Percentiles rank a stretch among this genome's conserved stretches.
Conservation (phyloP, 148 eudicot species). For the Dysphania ambrosioides region DNA sequence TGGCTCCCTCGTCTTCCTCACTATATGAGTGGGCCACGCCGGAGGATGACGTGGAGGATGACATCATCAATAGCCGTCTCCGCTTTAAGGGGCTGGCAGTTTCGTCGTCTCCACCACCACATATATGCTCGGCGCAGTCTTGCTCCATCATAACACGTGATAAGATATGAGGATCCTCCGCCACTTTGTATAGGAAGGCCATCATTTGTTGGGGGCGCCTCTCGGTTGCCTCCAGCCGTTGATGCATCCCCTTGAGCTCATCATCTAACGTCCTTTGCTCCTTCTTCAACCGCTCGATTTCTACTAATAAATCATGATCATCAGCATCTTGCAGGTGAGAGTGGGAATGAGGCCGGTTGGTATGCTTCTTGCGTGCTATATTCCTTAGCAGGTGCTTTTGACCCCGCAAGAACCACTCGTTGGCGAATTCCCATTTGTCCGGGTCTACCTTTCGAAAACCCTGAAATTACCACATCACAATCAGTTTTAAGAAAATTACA, state of each 20-base stretch:
- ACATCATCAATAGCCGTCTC: slow-evolving; percentile 40
- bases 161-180: slow-evolving; percentile 61
- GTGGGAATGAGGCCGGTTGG: slow-evolving; percentile 1
- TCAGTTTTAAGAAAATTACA: too few relatives aligned
- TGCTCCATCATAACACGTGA: slow-evolving; percentile 52
- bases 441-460: slow-evolving; percentile 52
- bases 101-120: neutral
- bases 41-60: slow-evolving; percentile 32
- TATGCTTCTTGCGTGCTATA: slow-evolving; percentile 49
- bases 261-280: slow-evolving; percentile 59
- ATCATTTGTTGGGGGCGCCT: slow-evolving; percentile 84
- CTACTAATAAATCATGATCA: slow-evolving; percentile 38
- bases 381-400: slow-evolving; percentile 58
- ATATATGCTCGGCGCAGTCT: slow-evolving; percentile 19
- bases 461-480: neutral
- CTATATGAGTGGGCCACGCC: slow-evolving; percentile 20
- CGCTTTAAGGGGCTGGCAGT: slow-evolving; percentile 37
- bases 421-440: slow-evolving; percentile 74
- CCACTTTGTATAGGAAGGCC: slow-evolving; percentile 59
- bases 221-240: slow-evolving; percentile 65
- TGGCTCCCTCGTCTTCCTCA: slow-evolving; percentile 27
- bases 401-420: slow-evolving; percentile 66
- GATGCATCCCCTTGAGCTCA: slow-evolving; percentile 56
- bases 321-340: slow-evolving; percentile 36
- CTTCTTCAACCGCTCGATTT: slow-evolving; percentile 52